A percentile compares a stretch with the other conserved stretches of the same genome.
phyloP scores from a whole-genome alignment of 2,329 filamentous ascomycete genomes.

The Pyrenophora graminea region DNA sequence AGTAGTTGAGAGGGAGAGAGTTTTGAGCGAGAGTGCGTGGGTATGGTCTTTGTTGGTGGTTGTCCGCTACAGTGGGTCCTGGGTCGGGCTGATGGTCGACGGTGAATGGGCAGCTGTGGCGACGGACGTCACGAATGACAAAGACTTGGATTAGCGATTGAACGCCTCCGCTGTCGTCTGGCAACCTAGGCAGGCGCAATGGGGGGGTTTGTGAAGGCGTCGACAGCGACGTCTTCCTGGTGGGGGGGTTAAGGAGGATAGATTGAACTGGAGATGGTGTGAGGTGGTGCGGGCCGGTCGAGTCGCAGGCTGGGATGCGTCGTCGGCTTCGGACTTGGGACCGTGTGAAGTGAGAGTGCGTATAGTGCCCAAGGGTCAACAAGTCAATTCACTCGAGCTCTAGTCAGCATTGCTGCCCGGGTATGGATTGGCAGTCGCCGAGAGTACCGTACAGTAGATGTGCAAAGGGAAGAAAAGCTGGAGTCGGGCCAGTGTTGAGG shows the following conservation, averaged over 20 bases:
- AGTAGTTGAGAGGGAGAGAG: not conserved
- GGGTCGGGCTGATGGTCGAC: not conserved
- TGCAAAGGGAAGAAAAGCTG: constrained; percentile 7
- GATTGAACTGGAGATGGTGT: constrained; percentile 11
- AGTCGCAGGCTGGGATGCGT: not conserved
- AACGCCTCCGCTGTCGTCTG: constrained; percentile 26
- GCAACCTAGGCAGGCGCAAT: constrained; percentile 1
- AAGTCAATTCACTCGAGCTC: constrained; percentile 15
- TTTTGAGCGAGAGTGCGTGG: constrained; percentile 3
- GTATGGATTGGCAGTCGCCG: constrained; percentile 14
- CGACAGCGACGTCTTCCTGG: not conserved
- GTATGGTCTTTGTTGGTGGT: not conserved
- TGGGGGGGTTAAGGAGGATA: not conserved
- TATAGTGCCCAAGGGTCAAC: too few species aligned
- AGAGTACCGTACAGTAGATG: constrained; percentile 9
- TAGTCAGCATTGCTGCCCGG: constrained; percentile 29
- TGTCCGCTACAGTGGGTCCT: not conserved
- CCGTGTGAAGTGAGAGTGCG: too few species aligned
- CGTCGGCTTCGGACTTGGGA: not conserved
- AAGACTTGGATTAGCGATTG: constrained; percentile 26
- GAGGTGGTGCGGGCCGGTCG: constrained; percentile 15
- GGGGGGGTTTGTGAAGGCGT: not conserved
- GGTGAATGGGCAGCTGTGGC: constrained; percentile 11
- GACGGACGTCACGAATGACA: constrained; percentile 9
- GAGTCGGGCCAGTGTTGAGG: constrained; percentile 28